Evolutionary conservation across 2,329 filamentous ascomycete genomes (phyloP), one percentile per base, ranked within the genome.

Genomic region (Cercospora citrullina): DNA sequence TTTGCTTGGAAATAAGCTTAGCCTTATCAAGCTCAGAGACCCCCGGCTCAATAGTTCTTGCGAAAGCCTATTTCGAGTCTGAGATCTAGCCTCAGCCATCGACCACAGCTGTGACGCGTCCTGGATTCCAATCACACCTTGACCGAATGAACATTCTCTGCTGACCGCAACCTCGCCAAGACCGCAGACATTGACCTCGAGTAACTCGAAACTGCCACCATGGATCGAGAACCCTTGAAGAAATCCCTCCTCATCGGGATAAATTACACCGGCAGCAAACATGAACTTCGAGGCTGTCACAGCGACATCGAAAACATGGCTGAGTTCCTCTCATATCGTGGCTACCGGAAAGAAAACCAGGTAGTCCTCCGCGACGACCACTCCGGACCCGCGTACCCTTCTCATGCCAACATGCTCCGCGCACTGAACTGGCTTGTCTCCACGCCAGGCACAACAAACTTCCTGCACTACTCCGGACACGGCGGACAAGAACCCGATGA

Each of bases 381-480:
- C 8, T 57, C 61, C 31, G 62, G 62, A 18, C 62, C 62, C 14
- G 62, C 48, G 10, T 64, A 64, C 18, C 62, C 62, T 3, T 64
- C 62, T 39, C 62, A 48, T n/a, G 21, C 75, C 63, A 78, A 78
- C 69, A 75, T 78, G 65, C 67, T 85, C 45, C 83, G 83, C 2
- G 86, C 86, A 3, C 86, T 88, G 77, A 80, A 85, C 64, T 88
- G 87, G 86, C 81, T 89, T 2, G 83, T 87, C 55, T 81, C 78
- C 28, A 81, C 85, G 64, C 84, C 86, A 0, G 82, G 83, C 9
- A 84, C 84, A 65, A 81, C 79, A 8, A 77, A 85, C 18, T 88
- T 87, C 79, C 75, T 88, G 60, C 86, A 87, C 70, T 89, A 88
- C 71, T 86, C 84, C 0, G 87, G 87, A 1, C 87, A 89, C 69